Evolutionary conservation across 164 flowering plant genomes (phyloP).

Genomic region (Piper longum): DNA sequence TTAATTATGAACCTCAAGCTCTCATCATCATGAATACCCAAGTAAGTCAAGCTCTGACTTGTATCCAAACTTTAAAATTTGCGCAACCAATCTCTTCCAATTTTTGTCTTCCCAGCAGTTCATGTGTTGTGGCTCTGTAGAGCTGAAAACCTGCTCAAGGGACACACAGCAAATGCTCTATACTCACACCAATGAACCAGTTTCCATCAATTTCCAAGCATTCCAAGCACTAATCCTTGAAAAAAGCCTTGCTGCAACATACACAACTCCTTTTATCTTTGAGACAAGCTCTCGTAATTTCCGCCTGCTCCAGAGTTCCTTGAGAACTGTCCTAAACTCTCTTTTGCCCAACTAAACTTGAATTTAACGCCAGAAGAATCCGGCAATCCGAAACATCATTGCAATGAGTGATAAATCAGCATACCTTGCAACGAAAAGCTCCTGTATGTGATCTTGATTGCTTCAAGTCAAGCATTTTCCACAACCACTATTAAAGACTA

Average conservation of each 20-base stretch:
- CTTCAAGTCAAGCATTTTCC: too few species aligned
- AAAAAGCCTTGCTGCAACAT: constrained; percentile 77
- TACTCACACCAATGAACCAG: constrained; percentile 56
- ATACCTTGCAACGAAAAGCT: too few species aligned
- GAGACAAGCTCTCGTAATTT: constrained; percentile 53
- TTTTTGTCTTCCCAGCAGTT: constrained; percentile 49
- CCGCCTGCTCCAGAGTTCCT: constrained; percentile 53
- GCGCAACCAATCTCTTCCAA: constrained; percentile 58
- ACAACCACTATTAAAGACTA: too few species aligned
- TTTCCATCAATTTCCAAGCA: constrained; percentile 60
- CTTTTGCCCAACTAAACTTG: constrained; percentile 67
- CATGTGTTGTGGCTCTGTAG: constrained; percentile 57
- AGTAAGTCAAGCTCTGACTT: constrained; percentile 43
- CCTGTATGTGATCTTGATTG: too few species aligned
- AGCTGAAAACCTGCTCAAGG: constrained; percentile 72
- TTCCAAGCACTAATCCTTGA: constrained; percentile 53
- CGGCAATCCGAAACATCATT: constrained; percentile 13
- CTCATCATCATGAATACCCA: constrained; percentile 61
- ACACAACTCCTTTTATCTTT: constrained; percentile 73
- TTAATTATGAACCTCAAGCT: constrained; percentile 23
- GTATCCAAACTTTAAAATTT: constrained; percentile 50
- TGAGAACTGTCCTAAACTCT: constrained; percentile 69
- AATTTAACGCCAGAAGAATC: constrained; percentile 77
- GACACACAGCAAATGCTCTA: constrained; percentile 77
- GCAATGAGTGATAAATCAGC: too few species aligned